Conservation (phyloP, 176 grass and related monocot genomes). For the Cenchrus americanus region DNA sequence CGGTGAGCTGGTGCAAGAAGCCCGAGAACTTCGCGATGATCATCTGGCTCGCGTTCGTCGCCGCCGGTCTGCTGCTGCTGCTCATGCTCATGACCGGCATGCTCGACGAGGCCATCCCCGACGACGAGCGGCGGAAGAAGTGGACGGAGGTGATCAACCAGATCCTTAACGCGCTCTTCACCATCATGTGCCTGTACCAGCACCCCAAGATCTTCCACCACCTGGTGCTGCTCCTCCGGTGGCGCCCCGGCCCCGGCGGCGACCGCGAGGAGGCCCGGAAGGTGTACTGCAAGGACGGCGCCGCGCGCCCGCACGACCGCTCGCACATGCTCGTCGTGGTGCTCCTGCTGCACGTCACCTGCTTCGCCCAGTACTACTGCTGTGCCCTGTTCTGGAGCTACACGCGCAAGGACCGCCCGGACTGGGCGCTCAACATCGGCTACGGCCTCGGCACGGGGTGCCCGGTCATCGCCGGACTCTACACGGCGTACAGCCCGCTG, state of each 20-base stretch:
- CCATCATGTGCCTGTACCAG: conserved; percentile 96
- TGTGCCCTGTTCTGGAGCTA: conserved; percentile 91
- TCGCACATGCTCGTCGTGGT: conserved; percentile 64
- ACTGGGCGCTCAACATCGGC: conserved; percentile 78
- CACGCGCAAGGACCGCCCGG: conserved; percentile 48
- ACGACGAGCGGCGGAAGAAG: conserved; percentile 62
- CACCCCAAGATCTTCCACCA: conserved; percentile 90
- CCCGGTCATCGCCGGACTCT: conserved; percentile 67
- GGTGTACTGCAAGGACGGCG: conserved; percentile 76
- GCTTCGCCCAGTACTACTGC: conserved; percentile 75
- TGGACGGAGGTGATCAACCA: conserved; percentile 90
- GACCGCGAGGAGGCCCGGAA: conserved; percentile 55
- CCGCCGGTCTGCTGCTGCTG: conserved; percentile 57
- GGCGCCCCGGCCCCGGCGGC: conserved; percentile 45
- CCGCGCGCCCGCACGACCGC: conserved; percentile 55
- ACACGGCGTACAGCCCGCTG: conserved; percentile 64
- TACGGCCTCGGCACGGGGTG: conserved; percentile 61
- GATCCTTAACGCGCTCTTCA: conserved; percentile 97
- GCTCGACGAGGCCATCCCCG: conserved; percentile 66
- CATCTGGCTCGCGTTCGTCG: conserved; percentile 71
- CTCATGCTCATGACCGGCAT: conserved; percentile 72
- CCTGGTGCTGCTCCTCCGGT: conserved; percentile 71
- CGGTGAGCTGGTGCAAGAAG: conserved; percentile 75
- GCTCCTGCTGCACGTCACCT: conserved; percentile 70
- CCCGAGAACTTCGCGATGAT: conserved; percentile 81